Evolutionary conservation across 768 basidiomycete genomes (phyloP).

Genomic region (Panellus pusillus): DNA sequence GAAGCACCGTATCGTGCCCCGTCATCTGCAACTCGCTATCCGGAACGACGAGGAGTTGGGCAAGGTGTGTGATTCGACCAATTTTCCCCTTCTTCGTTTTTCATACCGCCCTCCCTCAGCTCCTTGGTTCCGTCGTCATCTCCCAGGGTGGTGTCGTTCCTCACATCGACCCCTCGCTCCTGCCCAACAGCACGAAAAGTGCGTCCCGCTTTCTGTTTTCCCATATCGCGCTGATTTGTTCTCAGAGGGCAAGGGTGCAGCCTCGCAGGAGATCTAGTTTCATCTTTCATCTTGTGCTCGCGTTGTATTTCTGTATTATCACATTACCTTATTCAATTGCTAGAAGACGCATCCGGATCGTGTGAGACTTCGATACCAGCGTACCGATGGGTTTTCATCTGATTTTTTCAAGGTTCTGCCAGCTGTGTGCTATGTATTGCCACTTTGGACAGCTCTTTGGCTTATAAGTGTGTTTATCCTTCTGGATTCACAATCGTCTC

Average conservation of each 20-base stretch:
- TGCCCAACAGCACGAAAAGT: slow-evolving; percentile 6
- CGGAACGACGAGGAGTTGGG: slow-evolving; percentile 69
- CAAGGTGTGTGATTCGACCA: slow-evolving; percentile 2
- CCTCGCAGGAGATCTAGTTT: not conserved
- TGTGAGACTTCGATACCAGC: no score
- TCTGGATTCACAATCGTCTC: no score
- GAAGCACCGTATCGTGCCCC: slow-evolving; percentile 83
- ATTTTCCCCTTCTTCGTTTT: not conserved
- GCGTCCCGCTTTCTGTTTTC: not conserved
- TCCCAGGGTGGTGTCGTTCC: slow-evolving; percentile 13
- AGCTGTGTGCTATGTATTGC: no score
- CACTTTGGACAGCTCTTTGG: no score
- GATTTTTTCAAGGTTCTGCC: no score
- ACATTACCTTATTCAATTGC: not conserved
- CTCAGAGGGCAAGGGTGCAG: not conserved
- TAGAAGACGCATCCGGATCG: no score
- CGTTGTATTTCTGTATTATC: slow-evolving; percentile 4
- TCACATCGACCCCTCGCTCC: slow-evolving; percentile 2
- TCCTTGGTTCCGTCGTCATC: slow-evolving; percentile 14
- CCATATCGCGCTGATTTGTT: not conserved
- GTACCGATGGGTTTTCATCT: no score
- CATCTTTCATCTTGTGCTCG: not conserved
- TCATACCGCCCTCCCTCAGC: slow-evolving; percentile 1
- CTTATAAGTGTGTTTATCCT: no score
- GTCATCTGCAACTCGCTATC: slow-evolving; percentile 80